Base-by-base conservation (phyloP, 2,329 filamentous ascomycete genomes). In the Colletotrichum tropicale region DNA sequence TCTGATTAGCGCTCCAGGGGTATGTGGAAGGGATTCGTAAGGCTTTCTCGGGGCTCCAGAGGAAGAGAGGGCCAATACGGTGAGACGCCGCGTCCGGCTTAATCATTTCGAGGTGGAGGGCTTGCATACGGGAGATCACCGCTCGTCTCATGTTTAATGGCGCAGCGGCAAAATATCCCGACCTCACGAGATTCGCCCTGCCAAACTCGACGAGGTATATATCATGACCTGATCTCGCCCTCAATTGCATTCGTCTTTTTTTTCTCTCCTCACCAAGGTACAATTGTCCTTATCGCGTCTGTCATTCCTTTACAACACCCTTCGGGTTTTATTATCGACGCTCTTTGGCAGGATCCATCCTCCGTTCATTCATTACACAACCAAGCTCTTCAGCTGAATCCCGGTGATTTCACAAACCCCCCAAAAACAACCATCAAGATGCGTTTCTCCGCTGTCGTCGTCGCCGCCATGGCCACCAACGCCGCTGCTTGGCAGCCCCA, bases 51-150 rank as follows among this genome's bases (percentile, higher is more conserved):
- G 38, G n/a, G 32, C 43, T 67, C 65, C 38, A 67, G 65, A 67
- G 30, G n/a, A 55, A 61, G 36, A 30, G 16, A 56, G 21, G 13
- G 48, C 38, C 55, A 43, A 18, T 21, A 56, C 67, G 56, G 38
- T 64, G 55, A 75, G 73, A 75, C 73, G 48, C 43, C 64, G 52
- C 70, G 16, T 48, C 43, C 38, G 28, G 15, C 36, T 68, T 60
- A 73, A 68, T 73, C 66, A 64, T 62, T 52, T 56, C 52, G 64
- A 38, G 66, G 70, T 73, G 73, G 70, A 75, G 67, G 73, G 58
- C 70, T 73, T 68, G 73, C 73, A 73, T 75, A 62, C 73, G 73
- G 73, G 73, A 73, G 70, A 75, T 75, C 73, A 75, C 36, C 73
- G 38, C 62, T 62, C 73, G 73, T 75, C 62, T 75, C 73, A 72